Evolutionary conservation across 306 rosid genomes (phyloP).

Genomic region (Lagenaria siceraria): DNA sequence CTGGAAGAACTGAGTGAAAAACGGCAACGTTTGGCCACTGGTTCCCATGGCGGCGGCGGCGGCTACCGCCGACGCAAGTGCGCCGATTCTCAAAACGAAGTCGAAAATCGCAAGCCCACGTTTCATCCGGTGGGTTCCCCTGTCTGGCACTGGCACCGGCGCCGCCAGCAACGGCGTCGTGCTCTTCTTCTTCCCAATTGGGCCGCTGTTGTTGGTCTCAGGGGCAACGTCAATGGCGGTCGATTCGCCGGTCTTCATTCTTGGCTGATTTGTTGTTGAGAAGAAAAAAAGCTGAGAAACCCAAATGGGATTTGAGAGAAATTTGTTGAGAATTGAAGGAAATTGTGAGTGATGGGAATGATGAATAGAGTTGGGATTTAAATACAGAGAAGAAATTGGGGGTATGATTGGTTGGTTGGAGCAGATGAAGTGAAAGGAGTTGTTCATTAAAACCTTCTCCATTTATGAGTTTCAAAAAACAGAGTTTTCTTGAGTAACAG

Average conservation of each 20-base stretch:
- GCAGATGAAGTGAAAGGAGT: slow-evolving; percentile 6
- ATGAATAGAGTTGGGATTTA: neutral
- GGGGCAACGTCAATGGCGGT: slow-evolving; percentile 38
- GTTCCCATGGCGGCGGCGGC: slow-evolving; percentile 78
- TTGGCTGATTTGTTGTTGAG: neutral
- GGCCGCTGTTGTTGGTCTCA: slow-evolving; percentile 20
- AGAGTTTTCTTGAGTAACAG: neutral
- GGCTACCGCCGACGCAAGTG: slow-evolving; percentile 38
- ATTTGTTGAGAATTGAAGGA: neutral
- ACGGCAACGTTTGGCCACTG: slow-evolving; percentile 57
- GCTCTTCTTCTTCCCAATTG: slow-evolving; percentile 29
- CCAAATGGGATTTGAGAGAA: neutral
- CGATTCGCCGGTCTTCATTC: slow-evolving; percentile 42
- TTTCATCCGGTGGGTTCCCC: slow-evolving; percentile 34
- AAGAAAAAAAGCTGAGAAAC: neutral
- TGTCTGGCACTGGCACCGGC: neutral
- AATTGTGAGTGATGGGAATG: neutral
- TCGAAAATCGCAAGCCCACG: slow-evolving; percentile 58
- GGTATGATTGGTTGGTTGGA: neutral
- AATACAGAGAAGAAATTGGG: neutral
- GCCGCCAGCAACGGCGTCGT: neutral
- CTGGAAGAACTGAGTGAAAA: slow-evolving; percentile 89
- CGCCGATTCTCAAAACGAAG: slow-evolving; percentile 68
- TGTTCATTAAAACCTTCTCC: slow-evolving; percentile 7
- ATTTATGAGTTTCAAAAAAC: neutral